These are phyloP conservation scores for Podospora pseudopauciseta DNA, from an alignment of 495 filamentous ascomycete species.

Conservation along the genomic window DNA sequence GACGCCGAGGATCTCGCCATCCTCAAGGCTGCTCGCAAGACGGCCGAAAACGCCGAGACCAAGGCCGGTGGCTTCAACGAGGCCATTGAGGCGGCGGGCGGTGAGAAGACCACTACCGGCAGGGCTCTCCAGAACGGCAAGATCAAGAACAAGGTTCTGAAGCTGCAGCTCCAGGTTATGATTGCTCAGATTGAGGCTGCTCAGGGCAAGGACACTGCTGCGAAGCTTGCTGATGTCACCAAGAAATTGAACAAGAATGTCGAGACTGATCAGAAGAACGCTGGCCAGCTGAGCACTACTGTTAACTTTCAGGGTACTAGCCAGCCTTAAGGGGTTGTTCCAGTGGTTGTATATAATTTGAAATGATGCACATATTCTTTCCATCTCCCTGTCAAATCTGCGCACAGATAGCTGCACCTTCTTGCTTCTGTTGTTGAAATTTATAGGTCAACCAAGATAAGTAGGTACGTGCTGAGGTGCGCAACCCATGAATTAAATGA, in stretches of 20 bases:
- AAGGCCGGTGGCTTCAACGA: conserved; percentile 42
- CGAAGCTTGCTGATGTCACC: conserved; percentile 35
- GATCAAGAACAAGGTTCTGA: conserved; percentile 55
- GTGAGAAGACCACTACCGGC: conserved; percentile 27
- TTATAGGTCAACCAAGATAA: too few relatives aligned
- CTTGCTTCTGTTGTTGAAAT: too few relatives aligned
- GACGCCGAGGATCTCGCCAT: conserved; percentile 36
- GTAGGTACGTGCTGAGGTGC: too few relatives aligned
- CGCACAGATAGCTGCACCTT: too few relatives aligned
- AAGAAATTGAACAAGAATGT: conserved; percentile 49
- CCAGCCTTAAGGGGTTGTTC: conserved; percentile 10
- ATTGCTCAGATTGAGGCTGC: conserved; percentile 35
- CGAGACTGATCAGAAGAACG: conserved; percentile 35
- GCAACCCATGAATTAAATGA: too few relatives aligned
- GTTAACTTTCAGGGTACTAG: conserved; percentile 33
- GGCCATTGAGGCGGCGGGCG: conserved; percentile 40
- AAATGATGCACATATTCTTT: background rate
- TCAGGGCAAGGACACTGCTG: conserved; percentile 33
- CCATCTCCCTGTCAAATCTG: background rate
- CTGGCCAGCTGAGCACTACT: conserved; percentile 31
- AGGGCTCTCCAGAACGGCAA: conserved; percentile 45
- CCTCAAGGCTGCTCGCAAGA: conserved; percentile 37
- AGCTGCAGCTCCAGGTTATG: conserved; percentile 43
- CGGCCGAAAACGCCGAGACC: conserved; percentile 40
- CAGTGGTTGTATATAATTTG: background rate